Evolutionary conservation across 75 land plant genomes (phyloP), one percentile per base, ranked within the genome.

Genomic region (Azolla pinnata): DNA sequence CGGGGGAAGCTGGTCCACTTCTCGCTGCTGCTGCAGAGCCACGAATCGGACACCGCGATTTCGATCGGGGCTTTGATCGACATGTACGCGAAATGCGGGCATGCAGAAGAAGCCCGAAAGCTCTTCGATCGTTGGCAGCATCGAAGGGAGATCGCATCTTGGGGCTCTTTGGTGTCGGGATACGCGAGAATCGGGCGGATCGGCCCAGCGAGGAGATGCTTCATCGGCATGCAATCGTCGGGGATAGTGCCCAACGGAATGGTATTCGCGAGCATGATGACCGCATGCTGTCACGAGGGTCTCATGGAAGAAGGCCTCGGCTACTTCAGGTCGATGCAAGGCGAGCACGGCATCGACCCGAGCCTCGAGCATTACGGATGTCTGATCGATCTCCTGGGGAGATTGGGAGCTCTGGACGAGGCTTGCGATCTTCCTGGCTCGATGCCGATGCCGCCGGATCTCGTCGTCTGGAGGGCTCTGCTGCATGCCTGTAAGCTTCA

Each of bases 81-180:
- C 46, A 85, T 85, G 89, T 85, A 85, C 20, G 71, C 48, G 54
- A 80, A 81, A 56, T 85, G 88, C 61, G 84, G 84, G 21, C 75
- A 63, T 31, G 67, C 76, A 24, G 80, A 72, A 34, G 58, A 56
- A 38, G 77, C 80, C 24, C 48, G 40, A 20, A 80, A 69, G 58
- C 83, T 75, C 33, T 84, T 84, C 58, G 51, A 58, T 1, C 75
- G 77, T 56, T 80, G 80, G 75, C 48, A 80, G 26, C n/a, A n/a
- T n/a, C 47, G 33, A 1, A 71, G 75, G 54, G 77, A 79, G 26
- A 8, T 79, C 46, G 69, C 77, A 31, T 71, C 87, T 17, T 84
- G 80, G 80, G 77, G 83, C 32, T 57, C 83, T 0, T 80, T 84
- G 83, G 68, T 84, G n/a, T n/a, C n/a, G n/a, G n/a, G n/a, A n/a